These are phyloP conservation scores for Lachancea sp. DNA, from an alignment of 805 yeast genomes.

Conservation along the genomic window DNA sequence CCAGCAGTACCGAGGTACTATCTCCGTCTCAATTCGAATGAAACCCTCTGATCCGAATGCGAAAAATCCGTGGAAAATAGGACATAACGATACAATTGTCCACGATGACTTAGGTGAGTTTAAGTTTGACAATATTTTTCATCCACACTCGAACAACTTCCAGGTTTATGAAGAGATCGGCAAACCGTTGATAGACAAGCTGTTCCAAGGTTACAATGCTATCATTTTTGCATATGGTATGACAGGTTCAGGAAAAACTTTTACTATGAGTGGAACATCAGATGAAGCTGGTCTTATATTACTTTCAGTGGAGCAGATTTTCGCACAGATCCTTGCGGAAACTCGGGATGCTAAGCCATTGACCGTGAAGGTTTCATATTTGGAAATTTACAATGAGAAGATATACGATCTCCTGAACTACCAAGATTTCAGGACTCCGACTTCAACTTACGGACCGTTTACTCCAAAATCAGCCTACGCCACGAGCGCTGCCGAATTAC, in stretches of 20 bases:
- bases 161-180: conserved; percentile 58
- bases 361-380: conserved; percentile 58
- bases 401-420: conserved; percentile 64
- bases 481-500: conserved; percentile 42
- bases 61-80: conserved; percentile 30
- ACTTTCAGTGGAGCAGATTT: conserved; percentile 48
- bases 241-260: conserved; percentile 92
- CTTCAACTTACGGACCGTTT: conserved; percentile 1
- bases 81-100: conserved; percentile 37
- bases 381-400: conserved; percentile 84
- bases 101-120: conserved; percentile 58
- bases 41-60: conserved; percentile 45
- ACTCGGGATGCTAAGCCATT: conserved; percentile 30
- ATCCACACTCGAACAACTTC: conserved; percentile 45
- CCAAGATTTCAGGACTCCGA: background rate
- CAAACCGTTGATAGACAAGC: conserved; percentile 45
- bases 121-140: conserved; percentile 73
- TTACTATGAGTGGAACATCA: conserved; percentile 70
- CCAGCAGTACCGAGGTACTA: conserved; percentile 54
- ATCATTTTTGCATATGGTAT: conserved; percentile 92
- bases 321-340: conserved; percentile 37
- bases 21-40: conserved; percentile 71
- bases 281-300: conserved; percentile 66
- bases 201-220: conserved; percentile 72
- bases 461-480: conserved; percentile 7